phyloP scores from a whole-genome alignment of 2,329 filamentous ascomycete genomes.

The Metarhizium sp. region DNA sequence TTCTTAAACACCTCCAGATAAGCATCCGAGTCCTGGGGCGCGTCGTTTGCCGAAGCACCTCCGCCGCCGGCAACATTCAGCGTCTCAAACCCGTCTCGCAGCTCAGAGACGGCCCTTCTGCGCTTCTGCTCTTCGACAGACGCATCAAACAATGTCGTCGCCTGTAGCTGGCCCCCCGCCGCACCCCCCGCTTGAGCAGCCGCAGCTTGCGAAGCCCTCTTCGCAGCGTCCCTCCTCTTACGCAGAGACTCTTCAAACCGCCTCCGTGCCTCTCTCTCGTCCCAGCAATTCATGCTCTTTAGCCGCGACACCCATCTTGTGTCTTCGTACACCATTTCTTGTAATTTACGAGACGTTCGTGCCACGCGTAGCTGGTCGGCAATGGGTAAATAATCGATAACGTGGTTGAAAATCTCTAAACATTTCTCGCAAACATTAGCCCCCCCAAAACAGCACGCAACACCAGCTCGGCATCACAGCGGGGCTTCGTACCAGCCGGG shows the following conservation, averaged over 20 bases:
- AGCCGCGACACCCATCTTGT: slow-evolving; percentile 85
- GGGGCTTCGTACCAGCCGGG: slow-evolving; percentile 56
- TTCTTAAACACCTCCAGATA: slow-evolving; percentile 61
- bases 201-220: slow-evolving; percentile 13
- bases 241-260: slow-evolving; percentile 65
- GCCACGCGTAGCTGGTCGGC: slow-evolving; percentile 80
- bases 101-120: slow-evolving; percentile 23
- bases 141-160: slow-evolving; percentile 64
- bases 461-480: neutral
- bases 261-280: slow-evolving; percentile 75
- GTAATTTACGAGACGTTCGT: slow-evolving; percentile 72
- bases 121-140: slow-evolving; percentile 54
- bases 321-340: slow-evolving; percentile 98
- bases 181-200: slow-evolving; percentile 11
- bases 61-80: slow-evolving; percentile 43
- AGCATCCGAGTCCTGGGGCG: slow-evolving; percentile 49
- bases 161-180: slow-evolving; percentile 10
- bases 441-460: neutral
- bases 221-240: slow-evolving; percentile 46
- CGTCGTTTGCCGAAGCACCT: slow-evolving; percentile 23
- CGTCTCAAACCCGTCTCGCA: slow-evolving; percentile 69
- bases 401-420: slow-evolving; percentile 73
- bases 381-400: slow-evolving; percentile 83
- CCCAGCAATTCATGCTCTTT: slow-evolving; percentile 84
- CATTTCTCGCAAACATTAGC: neutral